phyloP scores from a whole-genome alignment of 306 rosid species.

The Inga leiocalycina region DNA sequence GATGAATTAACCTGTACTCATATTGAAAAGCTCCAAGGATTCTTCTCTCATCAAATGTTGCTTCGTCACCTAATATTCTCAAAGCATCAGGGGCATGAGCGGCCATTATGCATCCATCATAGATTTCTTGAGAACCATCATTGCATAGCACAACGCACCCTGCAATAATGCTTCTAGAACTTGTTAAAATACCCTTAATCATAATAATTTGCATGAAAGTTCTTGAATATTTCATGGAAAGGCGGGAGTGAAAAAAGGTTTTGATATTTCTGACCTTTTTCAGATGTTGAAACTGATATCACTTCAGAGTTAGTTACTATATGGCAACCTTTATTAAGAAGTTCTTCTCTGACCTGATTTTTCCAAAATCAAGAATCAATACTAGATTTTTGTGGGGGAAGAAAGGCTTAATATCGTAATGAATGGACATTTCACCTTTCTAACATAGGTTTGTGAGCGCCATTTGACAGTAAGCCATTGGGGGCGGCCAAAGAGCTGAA shows the following conservation, averaged over 20 bases:
- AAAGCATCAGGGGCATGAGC: slow-evolving; percentile 86
- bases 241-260: neutral
- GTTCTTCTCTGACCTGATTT: slow-evolving; percentile 70
- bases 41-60: slow-evolving; percentile 71
- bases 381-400: neutral
- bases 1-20: slow-evolving; percentile 63
- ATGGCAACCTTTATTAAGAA: slow-evolving; percentile 60
- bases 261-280: slow-evolving; percentile 51
- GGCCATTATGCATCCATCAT: slow-evolving; percentile 70
- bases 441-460: slow-evolving; percentile 75
- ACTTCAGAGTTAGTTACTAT: slow-evolving; percentile 63
- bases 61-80: slow-evolving; percentile 75
- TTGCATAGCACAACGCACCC: slow-evolving; percentile 61
- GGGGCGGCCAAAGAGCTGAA: slow-evolving; percentile 85
- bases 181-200: neutral
- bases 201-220: neutral
- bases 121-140: slow-evolving; percentile 65
- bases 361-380: slow-evolving; percentile 11
- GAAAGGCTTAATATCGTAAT: slow-evolving; percentile 1
- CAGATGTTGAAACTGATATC: slow-evolving; percentile 52
- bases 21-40: slow-evolving; percentile 96
- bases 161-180: slow-evolving; percentile 38
- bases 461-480: slow-evolving; percentile 87
- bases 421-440: slow-evolving; percentile 44
- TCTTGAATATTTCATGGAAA: neutral